A percentile compares a stretch with the other conserved stretches of the same genome.
Evolutionary conservation across 1,284 basidiomycete species (phyloP).

Genomic region (Gomphus sp.): DNA sequence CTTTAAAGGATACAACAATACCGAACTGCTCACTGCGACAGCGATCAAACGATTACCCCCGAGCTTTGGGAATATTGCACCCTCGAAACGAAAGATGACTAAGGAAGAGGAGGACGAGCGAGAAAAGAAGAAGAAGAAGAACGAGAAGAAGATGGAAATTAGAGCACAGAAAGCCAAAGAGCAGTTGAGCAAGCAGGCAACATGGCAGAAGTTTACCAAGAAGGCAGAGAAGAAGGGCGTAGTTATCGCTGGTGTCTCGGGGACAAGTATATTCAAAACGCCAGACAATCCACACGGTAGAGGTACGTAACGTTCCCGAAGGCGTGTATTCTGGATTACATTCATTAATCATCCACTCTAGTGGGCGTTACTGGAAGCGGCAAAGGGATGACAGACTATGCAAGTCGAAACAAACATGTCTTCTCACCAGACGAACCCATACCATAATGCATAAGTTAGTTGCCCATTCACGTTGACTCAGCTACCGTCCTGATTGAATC

Average conservation of each 20-base stretch:
- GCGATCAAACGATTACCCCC: conserved; percentile 66
- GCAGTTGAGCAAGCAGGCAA: conserved; percentile 79
- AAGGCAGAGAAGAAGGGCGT: conserved; percentile 95
- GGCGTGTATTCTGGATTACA: conserved; percentile 12
- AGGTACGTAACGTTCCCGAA: conserved; percentile 39
- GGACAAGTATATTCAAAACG: conserved; percentile 93
- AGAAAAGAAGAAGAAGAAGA: conserved; percentile 90
- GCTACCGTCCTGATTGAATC: not conserved
- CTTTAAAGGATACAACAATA: conserved; percentile 92
- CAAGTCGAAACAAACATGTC: conserved; percentile 71
- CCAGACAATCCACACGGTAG: conserved; percentile 88
- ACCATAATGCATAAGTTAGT: not conserved
- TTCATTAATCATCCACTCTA: conserved; percentile 25
- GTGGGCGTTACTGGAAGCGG: conserved; percentile 95
- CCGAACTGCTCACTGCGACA: conserved; percentile 75
- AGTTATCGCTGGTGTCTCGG: conserved; percentile 76
- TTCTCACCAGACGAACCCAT: conserved; percentile 45
- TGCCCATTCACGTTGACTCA: not conserved
- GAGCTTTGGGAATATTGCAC: conserved; percentile 34
- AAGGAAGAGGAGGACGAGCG: conserved; percentile 83
- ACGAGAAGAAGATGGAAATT: conserved; percentile 89
- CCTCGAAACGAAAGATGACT: conserved; percentile 66
- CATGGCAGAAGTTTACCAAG: conserved; percentile 98
- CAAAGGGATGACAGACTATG: conserved; percentile 84
- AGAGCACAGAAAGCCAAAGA: conserved; percentile 86